Evolutionary conservation across 495 filamentous ascomycete species (phyloP), one percentile per base, ranked within the genome.

Genomic region (Podospora bellae-mahoneyi): DNA sequence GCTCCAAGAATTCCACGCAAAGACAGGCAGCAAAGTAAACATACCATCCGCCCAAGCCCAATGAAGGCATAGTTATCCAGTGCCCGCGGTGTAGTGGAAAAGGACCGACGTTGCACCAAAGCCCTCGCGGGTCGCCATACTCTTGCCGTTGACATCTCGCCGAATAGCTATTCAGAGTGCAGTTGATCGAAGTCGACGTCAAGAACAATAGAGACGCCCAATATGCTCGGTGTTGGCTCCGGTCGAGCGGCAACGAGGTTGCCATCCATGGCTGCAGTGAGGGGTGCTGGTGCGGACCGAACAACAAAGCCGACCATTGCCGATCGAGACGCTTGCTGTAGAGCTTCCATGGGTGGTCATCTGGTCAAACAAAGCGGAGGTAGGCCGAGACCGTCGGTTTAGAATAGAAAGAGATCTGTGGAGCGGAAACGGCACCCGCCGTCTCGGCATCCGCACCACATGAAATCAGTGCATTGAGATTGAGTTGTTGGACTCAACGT

Each of bases 31-130:
- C 39, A 48, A 16, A 48, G 39, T 48, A 48, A 61, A 72, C 87
- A 60, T 84, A 92, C 92, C 92, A 96, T 96, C 73, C 91, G 90
- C 7, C 92, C 92, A 30, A 96, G 79, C 3, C 92, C 92, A 70
- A 96, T 89, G 77, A 96, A 96, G 15, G 91, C 92, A 84, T 89
- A 94, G 71, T 85, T 88, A 68, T 88, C 87, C 72, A 87, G 79
- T 66, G 85, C 80, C 30, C 74, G 79, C 48, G 79, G 30, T 5
- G 86, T 84, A 0, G 78, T 82, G 28, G 89, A 88, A 70, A 92
- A 92, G 48, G 77, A 72, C 69, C 88, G 79, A 57, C 74, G 71
- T 69, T 79, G 79, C 55, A 34, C 4, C 15, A 63, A 16, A 10
- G 68, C 70, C 67, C 59, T 67, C n/a, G 64, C 60, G 7, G 75